phyloP scores from a whole-genome alignment of 2,329 filamentous ascomycete species.

The Tolypocladium tundrense region DNA sequence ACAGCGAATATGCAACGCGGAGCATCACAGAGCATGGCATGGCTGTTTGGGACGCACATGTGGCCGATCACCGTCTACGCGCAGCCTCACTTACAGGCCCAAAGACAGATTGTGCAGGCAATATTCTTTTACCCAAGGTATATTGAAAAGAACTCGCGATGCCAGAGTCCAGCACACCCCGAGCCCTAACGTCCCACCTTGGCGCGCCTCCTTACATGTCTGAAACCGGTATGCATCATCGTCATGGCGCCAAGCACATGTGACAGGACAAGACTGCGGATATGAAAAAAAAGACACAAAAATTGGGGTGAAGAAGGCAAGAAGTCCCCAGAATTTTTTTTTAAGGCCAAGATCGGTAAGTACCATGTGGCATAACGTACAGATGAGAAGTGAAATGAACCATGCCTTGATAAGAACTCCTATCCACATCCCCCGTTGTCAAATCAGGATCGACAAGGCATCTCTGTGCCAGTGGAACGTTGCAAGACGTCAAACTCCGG shows the following conservation, averaged over 20 bases:
- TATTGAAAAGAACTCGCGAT: background rate
- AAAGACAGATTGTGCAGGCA: background rate
- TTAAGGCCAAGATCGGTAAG: constrained; percentile 20
- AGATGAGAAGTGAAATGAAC: constrained; percentile 21
- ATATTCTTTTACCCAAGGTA: background rate
- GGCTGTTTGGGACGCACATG: too few relatives aligned
- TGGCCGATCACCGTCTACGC: too few relatives aligned
- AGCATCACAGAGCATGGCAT: too few relatives aligned
- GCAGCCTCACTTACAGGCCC: background rate
- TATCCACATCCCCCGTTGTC: constrained; percentile 1
- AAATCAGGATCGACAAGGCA: background rate
- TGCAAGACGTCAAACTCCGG: background rate
- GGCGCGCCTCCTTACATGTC: constrained; percentile 1
- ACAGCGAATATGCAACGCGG: too few relatives aligned
- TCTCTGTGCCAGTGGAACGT: background rate
- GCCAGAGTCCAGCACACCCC: constrained; percentile 6
- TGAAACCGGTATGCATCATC: constrained; percentile 9
- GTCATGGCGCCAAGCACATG: constrained; percentile 8
- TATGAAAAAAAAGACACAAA: constrained; percentile 1
- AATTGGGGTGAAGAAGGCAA: constrained; percentile 2
- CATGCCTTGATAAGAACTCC: background rate
- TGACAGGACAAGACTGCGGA: background rate
- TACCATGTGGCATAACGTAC: constrained; percentile 24
- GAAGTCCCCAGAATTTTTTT: constrained; percentile 6
- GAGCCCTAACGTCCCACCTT: constrained; percentile 3